Evolutionary conservation across 495 filamentous ascomycete genomes (phyloP).

Genomic region (Staphylotrichum longicolle): DNA sequence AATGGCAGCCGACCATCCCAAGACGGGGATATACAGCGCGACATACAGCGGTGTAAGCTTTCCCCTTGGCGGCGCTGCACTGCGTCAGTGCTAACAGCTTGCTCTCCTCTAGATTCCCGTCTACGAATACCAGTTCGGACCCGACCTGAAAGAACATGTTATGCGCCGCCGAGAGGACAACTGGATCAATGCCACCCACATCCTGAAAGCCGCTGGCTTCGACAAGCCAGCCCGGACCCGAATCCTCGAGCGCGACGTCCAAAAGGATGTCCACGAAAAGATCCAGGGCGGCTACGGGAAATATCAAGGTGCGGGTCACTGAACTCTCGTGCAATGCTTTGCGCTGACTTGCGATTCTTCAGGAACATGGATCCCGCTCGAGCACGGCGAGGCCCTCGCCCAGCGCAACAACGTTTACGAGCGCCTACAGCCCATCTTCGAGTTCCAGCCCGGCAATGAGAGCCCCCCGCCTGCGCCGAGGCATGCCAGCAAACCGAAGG

Average conservation of each 20-base stretch:
- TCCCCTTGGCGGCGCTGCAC: not conserved
- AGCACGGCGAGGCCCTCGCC: conserved; percentile 75
- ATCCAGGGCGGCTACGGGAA: conserved; percentile 98
- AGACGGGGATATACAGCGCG: conserved; percentile 70
- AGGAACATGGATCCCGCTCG: conserved; percentile 96
- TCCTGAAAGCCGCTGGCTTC: conserved; percentile 70
- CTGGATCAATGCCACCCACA: conserved; percentile 94
- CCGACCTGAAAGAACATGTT: conserved; percentile 66
- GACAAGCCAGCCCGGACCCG: conserved; percentile 87
- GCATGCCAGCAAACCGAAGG: conserved; percentile 76
- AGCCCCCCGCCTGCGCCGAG: conserved; percentile 93
- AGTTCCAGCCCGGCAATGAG: conserved; percentile 77
- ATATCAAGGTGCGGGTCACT: conserved; percentile 74
- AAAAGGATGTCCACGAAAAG: conserved; percentile 94
- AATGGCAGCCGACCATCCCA: conserved; percentile 42
- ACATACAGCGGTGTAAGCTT: conserved; percentile 87
- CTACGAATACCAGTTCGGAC: conserved; percentile 78
- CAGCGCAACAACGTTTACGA: conserved; percentile 80
- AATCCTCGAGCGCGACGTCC: conserved; percentile 94
- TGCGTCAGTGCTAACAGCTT: conserved; percentile 36
- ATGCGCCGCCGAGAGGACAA: conserved; percentile 89
- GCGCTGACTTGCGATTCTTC: conserved; percentile 19
- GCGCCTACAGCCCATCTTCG: conserved; percentile 80
- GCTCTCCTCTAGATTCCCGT: conserved; percentile 67
- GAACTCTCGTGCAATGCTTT: not conserved